Conservation (phyloP, 2,329 filamentous ascomycete species). For the Volutella citrinella region DNA sequence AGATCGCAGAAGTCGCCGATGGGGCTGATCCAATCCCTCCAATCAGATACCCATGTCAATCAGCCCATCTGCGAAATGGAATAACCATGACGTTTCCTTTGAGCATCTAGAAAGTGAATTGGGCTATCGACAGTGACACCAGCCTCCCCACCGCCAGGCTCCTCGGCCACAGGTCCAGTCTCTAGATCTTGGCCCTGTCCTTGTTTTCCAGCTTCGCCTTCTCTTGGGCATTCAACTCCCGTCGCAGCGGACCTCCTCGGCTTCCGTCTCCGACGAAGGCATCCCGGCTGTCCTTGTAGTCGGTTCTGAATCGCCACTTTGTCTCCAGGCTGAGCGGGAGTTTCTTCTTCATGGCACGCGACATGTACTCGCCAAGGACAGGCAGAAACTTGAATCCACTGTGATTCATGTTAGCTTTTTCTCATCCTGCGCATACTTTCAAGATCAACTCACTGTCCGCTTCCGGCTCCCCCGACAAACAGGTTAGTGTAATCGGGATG, state of each 20-base stretch:
- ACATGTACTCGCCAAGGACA: slow-evolving; percentile 12
- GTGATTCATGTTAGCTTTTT: accelerated
- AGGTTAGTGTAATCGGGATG: slow-evolving; percentile 19
- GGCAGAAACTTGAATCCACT: slow-evolving; percentile 20
- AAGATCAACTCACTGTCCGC: slow-evolving; percentile 16
- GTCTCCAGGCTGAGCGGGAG: slow-evolving; percentile 7
- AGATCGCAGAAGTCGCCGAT: too few species aligned
- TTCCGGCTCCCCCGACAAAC: slow-evolving; percentile 15
- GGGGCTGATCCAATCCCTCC: too few species aligned
- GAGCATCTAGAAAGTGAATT: too few species aligned
- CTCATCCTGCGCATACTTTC: background rate
- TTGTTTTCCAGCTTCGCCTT: slow-evolving; percentile 9
- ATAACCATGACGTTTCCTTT: too few species aligned
- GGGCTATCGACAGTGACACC: too few species aligned
- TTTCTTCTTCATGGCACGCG: slow-evolving; percentile 5
- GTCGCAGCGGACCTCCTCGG: slow-evolving; percentile 13
- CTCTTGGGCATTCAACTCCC: slow-evolving; percentile 7
- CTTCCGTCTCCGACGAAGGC: slow-evolving; percentile 17
- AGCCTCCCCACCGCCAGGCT: too few species aligned
- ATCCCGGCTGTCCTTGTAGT: slow-evolving; percentile 11
- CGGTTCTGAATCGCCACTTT: slow-evolving; percentile 17
- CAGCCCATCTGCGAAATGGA: too few species aligned
- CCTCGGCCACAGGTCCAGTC: too few species aligned
- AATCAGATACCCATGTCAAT: too few species aligned
- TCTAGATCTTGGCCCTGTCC: too few species aligned